A percentile compares a stretch with the other conserved stretches of the same genome.
Evolutionary conservation across 176 grass and related monocot species (phyloP).

Genomic region (Hsuehochloa calcarea): DNA sequence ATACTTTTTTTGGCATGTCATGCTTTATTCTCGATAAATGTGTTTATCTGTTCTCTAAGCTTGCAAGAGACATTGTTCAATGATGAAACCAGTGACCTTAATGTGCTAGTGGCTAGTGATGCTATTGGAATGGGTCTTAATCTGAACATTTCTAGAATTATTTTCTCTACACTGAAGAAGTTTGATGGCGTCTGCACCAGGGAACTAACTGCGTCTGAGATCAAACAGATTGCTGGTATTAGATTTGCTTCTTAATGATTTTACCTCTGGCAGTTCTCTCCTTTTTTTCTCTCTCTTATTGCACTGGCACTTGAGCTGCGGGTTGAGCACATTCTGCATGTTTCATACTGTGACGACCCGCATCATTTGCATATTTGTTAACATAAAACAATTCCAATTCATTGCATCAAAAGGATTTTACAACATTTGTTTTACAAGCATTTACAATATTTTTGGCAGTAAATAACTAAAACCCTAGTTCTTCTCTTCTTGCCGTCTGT

Average conservation of each 20-base stretch:
- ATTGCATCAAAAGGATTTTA: too few species aligned
- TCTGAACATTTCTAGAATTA: constrained; percentile 97
- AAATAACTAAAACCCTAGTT: too few species aligned
- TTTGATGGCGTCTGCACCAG: constrained; percentile 67
- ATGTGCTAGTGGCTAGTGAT: constrained; percentile 94
- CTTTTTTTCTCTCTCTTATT: neutral
- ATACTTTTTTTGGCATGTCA: neutral
- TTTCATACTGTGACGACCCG: neutral
- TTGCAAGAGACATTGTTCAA: constrained; percentile 92
- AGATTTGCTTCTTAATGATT: constrained; percentile 32
- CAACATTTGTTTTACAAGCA: too few species aligned
- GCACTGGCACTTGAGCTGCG: neutral
- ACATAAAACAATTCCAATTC: too few species aligned
- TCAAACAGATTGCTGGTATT: constrained; percentile 98
- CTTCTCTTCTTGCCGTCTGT: too few species aligned
- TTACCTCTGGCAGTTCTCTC: constrained; percentile 4
- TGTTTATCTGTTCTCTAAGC: constrained; percentile 37
- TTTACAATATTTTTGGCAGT: too few species aligned
- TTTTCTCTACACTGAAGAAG: constrained; percentile 93
- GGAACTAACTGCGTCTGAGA: constrained; percentile 71
- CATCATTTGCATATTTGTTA: too few species aligned
- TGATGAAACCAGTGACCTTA: constrained; percentile 85
- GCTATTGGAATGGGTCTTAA: constrained; percentile 99
- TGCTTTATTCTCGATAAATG: constrained; percentile 26
- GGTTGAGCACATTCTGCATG: neutral